These are phyloP conservation scores for Nitzschia sp. DNA, from an alignment of 108 stramenopile genomes.

Conservation along the genomic window DNA sequence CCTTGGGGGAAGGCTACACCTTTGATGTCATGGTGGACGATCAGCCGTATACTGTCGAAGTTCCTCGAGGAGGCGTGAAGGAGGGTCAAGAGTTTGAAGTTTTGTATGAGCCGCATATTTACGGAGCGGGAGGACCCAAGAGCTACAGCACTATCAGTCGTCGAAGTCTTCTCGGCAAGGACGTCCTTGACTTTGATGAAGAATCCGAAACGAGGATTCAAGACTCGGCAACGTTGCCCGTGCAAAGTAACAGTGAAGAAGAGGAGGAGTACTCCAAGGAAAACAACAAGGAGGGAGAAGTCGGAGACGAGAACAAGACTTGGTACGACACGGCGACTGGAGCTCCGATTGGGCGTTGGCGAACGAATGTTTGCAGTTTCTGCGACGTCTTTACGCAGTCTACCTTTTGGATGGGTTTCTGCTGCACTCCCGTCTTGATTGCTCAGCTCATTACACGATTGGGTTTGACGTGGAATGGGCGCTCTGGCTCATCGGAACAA, in stretches of 20 bases:
- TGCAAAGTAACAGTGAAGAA: conserved; percentile 12
- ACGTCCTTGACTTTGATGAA: not conserved
- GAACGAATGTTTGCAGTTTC: conserved; percentile 43
- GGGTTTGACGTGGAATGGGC: conserved; percentile 53
- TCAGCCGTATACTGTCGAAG: conserved; percentile 46
- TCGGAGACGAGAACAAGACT: not conserved
- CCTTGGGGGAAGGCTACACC: conserved; percentile 55
- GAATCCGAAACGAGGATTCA: conserved; percentile 5
- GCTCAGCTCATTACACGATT: conserved; percentile 62
- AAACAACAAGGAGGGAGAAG: not conserved
- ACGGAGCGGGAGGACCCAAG: too few species aligned
- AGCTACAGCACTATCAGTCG: not conserved
- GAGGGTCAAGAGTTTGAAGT: conserved; percentile 61
- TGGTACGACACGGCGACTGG: conserved; percentile 33
- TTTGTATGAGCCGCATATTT: not conserved
- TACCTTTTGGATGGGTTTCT: conserved; percentile 60
- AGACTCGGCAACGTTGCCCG: not conserved
- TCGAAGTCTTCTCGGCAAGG: not conserved
- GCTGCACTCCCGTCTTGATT: conserved; percentile 45
- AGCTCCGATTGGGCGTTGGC: conserved; percentile 46
- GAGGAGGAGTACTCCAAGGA: not conserved
- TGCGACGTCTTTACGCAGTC: conserved; percentile 65
- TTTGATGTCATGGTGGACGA: conserved; percentile 57
- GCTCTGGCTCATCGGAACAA: conserved; percentile 16
- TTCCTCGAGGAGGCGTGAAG: conserved; percentile 60